Base-by-base conservation (phyloP, 345 rosid genomes). In the Brassica incana region DNA sequence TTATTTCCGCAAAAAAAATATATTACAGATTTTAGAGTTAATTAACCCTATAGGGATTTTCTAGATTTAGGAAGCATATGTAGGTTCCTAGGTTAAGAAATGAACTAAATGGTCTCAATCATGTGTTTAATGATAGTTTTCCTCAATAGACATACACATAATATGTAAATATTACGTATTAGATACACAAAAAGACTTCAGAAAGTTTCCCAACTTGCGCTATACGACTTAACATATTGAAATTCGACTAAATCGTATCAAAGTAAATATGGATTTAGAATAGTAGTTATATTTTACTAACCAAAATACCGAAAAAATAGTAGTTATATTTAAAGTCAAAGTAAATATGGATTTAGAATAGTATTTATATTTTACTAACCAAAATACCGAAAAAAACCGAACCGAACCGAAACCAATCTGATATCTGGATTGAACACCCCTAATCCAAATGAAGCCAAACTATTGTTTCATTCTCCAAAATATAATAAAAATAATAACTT, bases 171-270 rank as follows among this genome's bases (percentile, higher is more conserved):
- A 65, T 65, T 78, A 67, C 54, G 40, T 60, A 73, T 73, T 60
- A 45, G 27, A 67, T 58, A 58, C 63, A 65, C 36, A 16, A 20
- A 73, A 59, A 59, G 48, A 36, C 18, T 43, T 7, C 16, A 23
- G 65, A 59, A 72, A 72, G 27, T 1, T 72, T 58, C 29, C 58
- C 64, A 67, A 43, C n/a, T 72, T 78, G 63, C n/a, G 62, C 40
- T 59, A 78, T 65, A 58, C 74, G 77, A 78, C 56, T 73, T 67
- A 10, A 65, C 50, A 72, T 72, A 78, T 72, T 29, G 40, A 9
- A 71, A 25, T 27, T 77, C 23, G 35, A 29, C 74, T 18, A 15
- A 59, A 67, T 25, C 43, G 54, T 35, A n/a, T 52, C 12, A 71
- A 63, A 40, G 23, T 20, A 20, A 20, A 20, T 20, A 20, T 20